phyloP scores from a whole-genome alignment of 768 basidiomycete species.

The Cytidiella melzeri region DNA sequence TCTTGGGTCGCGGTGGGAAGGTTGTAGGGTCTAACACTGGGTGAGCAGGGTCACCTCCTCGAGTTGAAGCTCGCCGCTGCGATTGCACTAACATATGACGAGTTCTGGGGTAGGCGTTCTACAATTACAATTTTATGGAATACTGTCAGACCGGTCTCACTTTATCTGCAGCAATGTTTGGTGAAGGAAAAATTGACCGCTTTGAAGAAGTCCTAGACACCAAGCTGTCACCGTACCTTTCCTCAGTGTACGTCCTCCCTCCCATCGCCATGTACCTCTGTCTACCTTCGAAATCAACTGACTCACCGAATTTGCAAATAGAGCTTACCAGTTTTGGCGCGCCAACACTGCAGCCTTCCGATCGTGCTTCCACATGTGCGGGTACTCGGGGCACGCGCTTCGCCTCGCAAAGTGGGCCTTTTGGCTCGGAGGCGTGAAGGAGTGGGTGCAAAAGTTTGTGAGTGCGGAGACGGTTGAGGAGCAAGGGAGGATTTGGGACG shows the following conservation, averaged over 20 bases:
- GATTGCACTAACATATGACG: conserved; percentile 47
- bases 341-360: conserved; percentile 45
- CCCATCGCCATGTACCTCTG: neutral
- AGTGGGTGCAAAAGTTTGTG: conserved; percentile 52
- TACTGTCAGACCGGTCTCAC: neutral
- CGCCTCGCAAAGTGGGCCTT: conserved; percentile 56
- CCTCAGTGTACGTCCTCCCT: conserved; percentile 39
- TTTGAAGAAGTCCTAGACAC: conserved; percentile 59
- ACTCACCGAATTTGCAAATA: neutral
- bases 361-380: conserved; percentile 58
- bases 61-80: conserved; percentile 74
- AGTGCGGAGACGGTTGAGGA: conserved; percentile 44
- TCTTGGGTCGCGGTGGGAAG: neutral
- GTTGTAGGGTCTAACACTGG: neutral
- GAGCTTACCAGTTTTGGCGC: conserved; percentile 75
- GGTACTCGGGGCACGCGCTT: conserved; percentile 65
- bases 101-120: conserved; percentile 41
- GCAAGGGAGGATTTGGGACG: conserved; percentile 58
- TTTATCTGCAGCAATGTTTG: conserved; percentile 55
- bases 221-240: conserved; percentile 59
- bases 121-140: neutral
- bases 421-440: conserved; percentile 48
- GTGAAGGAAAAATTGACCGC: conserved; percentile 49
- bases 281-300: too few relatives aligned
- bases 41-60: conserved; percentile 66